Evolutionary conservation across 2,329 filamentous ascomycete genomes (phyloP), one percentile per base, ranked within the genome.

Genomic region (Helminthosporium solani): DNA sequence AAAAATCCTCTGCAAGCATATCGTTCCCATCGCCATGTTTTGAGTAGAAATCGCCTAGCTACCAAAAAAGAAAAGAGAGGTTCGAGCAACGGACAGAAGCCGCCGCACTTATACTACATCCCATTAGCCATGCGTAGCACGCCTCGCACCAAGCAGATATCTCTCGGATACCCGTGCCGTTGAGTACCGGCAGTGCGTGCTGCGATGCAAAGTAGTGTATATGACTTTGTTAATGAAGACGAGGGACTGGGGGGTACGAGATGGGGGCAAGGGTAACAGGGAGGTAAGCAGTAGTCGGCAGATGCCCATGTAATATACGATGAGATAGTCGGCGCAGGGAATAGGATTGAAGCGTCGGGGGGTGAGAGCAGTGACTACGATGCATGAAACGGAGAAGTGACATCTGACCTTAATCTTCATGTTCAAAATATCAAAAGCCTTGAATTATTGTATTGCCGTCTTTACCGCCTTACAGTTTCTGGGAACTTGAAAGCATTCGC

Each of bases 211-310:
- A 31, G 14, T 31, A 12, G 25, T 53, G 48, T 60, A 63, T 42
- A 60, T 61, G 53, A 55, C 42, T 4, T 27, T 15, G 36, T 53
- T 58, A 52, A 61, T 62, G 54, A 54, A 50, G 44, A 33, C 46
- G 30, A 44, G 40, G 52, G 45, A 33, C 38, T 37, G 42, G 33
- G 37, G 46, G 43, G 46, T 46, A 31, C 42, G 28, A 8, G 9
- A 14, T 14, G 28, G 28, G 28, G 8, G 8, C 12, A n/a, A 12
- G 28, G 28, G 7, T 50, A 48, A 53, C 53, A 36, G 47, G n/a
- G 9, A 12, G 12, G 25, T 35, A 33, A 50, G 46, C 54, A 47
- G 46, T 46, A 44, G 33, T 40, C 58, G 60, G 61, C 59, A 63
- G 56, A 61, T 63, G 51, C 19, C 18, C 5, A 18, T 16, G 2